Evolutionary conservation across 352 stramenopile species (phyloP).

Genomic region (Phytophthora gonapodyides): DNA sequence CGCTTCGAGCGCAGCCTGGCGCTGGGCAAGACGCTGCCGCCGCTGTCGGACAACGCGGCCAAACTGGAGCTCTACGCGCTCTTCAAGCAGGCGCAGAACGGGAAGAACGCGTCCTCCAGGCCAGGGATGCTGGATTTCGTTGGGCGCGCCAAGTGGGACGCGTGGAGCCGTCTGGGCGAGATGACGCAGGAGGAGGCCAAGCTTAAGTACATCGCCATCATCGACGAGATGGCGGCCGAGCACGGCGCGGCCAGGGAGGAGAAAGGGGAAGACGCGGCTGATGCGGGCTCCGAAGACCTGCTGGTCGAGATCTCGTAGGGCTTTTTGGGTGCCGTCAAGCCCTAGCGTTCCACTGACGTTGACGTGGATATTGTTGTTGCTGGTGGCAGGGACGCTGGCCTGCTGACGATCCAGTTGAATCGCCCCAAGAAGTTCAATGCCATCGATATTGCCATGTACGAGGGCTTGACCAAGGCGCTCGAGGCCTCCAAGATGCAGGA

Average conservation of each 20-base stretch:
- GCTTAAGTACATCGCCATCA: constrained; percentile 74
- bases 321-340: not conserved
- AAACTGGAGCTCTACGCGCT: constrained; percentile 88
- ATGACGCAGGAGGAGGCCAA: constrained; percentile 74
- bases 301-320: constrained; percentile 60
- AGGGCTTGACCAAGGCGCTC: constrained; percentile 72
- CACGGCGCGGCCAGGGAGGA: constrained; percentile 34
- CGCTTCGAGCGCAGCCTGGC: constrained; percentile 66
- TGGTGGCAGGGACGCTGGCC: constrained; percentile 43
- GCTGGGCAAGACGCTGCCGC: constrained; percentile 71
- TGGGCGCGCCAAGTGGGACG: constrained; percentile 82
- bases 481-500: constrained; percentile 63
- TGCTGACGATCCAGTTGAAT: constrained; percentile 85
- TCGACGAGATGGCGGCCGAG: constrained; percentile 63
- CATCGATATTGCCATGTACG: constrained; percentile 86
- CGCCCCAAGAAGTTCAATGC: constrained; percentile 88
- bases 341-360: not conserved
- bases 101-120: constrained; percentile 63
- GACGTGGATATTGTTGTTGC: constrained; percentile 8
- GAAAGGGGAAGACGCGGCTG: constrained; percentile 10
- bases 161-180: constrained; percentile 70
- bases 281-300: constrained; percentile 48
- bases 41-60: constrained; percentile 70
- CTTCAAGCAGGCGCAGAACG: constrained; percentile 77
- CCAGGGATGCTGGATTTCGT: constrained; percentile 87